Evolutionary conservation across 352 stramenopile species (phyloP).

Genomic region (Pilasporangium apinafurcum): DNA sequence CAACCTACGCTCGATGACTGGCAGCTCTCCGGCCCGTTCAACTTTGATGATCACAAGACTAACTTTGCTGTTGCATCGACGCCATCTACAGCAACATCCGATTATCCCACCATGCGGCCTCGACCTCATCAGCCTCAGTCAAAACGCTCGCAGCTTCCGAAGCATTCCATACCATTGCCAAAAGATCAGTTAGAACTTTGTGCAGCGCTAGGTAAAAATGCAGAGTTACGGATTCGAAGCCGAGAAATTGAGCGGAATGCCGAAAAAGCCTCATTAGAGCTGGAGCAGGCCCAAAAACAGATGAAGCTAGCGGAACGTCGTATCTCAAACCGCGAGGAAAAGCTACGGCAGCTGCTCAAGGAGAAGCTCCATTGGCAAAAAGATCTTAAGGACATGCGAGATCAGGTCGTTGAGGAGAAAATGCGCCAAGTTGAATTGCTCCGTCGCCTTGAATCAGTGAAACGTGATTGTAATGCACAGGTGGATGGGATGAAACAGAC

Average conservation of each 20-base stretch:
- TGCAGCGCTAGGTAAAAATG: conserved; percentile 51
- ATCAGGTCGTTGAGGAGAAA: conserved; percentile 64
- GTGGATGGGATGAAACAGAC: conserved; percentile 26
- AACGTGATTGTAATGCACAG: conserved; percentile 31
- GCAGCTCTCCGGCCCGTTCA: neutral
- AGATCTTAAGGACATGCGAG: conserved; percentile 46
- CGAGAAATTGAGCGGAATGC: conserved; percentile 41
- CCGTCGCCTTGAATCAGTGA: conserved; percentile 40
- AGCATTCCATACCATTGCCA: conserved; percentile 6
- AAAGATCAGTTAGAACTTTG: conserved; percentile 58
- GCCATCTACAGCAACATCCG: neutral
- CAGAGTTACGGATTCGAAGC: conserved; percentile 48
- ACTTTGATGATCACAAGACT: neutral
- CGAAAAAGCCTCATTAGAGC: conserved; percentile 30
- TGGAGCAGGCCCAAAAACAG: conserved; percentile 52
- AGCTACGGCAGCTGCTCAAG: conserved; percentile 47
- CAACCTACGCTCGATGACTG: conserved; percentile 9
- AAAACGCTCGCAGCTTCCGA: conserved; percentile 11
- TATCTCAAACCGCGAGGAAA: conserved; percentile 55
- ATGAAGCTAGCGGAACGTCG: conserved; percentile 50
- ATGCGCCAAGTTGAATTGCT: conserved; percentile 65
- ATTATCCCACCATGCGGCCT: neutral
- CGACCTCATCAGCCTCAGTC: conserved; percentile 8
- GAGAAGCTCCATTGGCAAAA: conserved; percentile 71
- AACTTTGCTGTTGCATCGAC: neutral